Evolutionary conservation across 2,329 filamentous ascomycete species (phyloP).

Genomic region (Fusarium veterinarium): DNA sequence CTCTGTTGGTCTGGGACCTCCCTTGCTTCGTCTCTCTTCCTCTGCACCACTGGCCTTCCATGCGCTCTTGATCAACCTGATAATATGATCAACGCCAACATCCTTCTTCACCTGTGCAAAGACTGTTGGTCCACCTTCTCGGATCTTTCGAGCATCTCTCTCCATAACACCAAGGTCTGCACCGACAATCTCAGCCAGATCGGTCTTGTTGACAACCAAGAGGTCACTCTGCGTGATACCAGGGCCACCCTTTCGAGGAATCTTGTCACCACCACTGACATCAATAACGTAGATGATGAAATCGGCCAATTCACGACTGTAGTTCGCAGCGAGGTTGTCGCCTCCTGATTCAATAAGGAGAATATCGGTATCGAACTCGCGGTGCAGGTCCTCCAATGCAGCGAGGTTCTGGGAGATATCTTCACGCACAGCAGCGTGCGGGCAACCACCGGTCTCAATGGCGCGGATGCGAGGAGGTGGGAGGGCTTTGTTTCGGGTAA

Average conservation of each 20-base stretch:
- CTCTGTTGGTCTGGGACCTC: constrained; percentile 68
- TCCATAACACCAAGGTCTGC: constrained; percentile 96
- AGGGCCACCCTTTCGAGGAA: constrained; percentile 93
- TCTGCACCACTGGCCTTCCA: constrained; percentile 92
- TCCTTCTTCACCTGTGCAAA: constrained; percentile 98
- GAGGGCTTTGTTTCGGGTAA: constrained; percentile 86
- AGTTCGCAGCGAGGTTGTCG: constrained; percentile 97
- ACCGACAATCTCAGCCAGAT: constrained; percentile 89
- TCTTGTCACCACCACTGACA: constrained; percentile 95
- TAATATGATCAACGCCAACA: constrained; percentile 85
- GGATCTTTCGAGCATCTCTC: constrained; percentile 90
- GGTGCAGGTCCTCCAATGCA: constrained; percentile 89
- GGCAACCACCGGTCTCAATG: constrained; percentile 97
- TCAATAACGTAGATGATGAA: constrained; percentile 99
- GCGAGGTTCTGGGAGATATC: constrained; percentile 95
- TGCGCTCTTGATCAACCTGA: constrained; percentile 87
- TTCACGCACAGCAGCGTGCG: constrained; percentile 96
- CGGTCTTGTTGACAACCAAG: constrained; percentile 96
- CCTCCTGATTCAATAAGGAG: constrained; percentile 95
- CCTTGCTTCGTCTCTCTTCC: constrained; percentile 63
- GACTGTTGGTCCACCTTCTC: constrained; percentile 93
- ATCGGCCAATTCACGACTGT: constrained; percentile 92
- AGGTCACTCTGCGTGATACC: constrained; percentile 97
- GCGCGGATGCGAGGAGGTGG: constrained; percentile 87
- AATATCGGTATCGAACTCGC: constrained; percentile 81